Evolutionary conservation across 225 moss, liverwort and hornwort genomes (phyloP), one percentile per base, ranked within the genome.

Genomic region (Asterella californica): DNA sequence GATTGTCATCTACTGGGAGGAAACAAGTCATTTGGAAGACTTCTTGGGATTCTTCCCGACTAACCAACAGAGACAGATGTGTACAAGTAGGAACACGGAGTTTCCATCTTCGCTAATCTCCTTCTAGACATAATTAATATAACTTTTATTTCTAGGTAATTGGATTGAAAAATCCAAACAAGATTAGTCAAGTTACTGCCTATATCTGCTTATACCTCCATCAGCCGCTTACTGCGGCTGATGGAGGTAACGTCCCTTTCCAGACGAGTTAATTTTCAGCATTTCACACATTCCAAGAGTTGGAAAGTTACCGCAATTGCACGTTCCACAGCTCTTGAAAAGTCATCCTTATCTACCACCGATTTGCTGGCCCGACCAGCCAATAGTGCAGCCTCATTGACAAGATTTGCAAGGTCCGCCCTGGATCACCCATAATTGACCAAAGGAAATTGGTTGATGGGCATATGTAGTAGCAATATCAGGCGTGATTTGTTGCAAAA

Each of bases 351-450:
- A 80, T 81, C 96, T 57, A 96, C 94, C 42, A 87, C 90, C 78
- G 92, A 73, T 82, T 96, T 96, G 85, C 80, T 92, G 52, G 89
- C 91, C 80, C 96, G 88, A 70, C 96, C 96, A 61, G 96, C 96
- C 80, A 96, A 83, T 34, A 96, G 87, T 63, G 95, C 95, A 80
- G 95, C 95, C 83, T 96, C 95, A 74, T 96, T 96, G 80, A 96
- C 96, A 81, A 96, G 83, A 85, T 94, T 96, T 83, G 96, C 96
- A 79, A 96, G 88, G 82, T 96, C 96, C 84, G 96, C 96, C 84
- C 96, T 96, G 87, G n/a, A 69, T 74, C 76, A 79, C 25, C 46
- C 49, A 38, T 68, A 22, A 5, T 38, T 62, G 32, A 52, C 34
- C 34, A 76, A 22, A 29, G 52, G 33, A 4, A 67, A 2, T 4